A percentile compares a stretch with the other conserved stretches of the same genome.
Conservation (phyloP, 768 basidiomycete species). For the Xerocomellus dryophilus region DNA sequence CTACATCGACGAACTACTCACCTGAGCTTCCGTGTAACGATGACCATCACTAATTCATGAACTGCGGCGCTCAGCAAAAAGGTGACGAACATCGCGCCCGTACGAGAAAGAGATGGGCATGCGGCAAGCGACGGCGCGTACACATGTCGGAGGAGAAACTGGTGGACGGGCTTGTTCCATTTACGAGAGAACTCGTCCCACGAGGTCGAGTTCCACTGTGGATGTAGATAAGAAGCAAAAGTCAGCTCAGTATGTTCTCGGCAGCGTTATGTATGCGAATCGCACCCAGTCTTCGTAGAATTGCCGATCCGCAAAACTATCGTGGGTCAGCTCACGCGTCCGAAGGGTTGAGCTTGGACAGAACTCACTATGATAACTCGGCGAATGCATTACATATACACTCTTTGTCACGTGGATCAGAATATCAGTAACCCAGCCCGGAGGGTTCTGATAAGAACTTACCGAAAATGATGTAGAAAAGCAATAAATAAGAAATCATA, state of each 20-base stretch:
- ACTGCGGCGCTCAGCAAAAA: slow-evolving; percentile 87
- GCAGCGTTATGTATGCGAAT: not conserved
- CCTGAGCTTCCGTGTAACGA: slow-evolving; percentile 92
- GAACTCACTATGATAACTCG: slow-evolving; percentile 77
- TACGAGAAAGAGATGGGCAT: slow-evolving; percentile 65
- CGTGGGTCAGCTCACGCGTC: not conserved
- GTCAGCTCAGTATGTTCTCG: not conserved
- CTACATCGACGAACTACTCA: slow-evolving; percentile 31
- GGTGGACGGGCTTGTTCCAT: slow-evolving; percentile 97
- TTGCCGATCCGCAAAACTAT: slow-evolving; percentile 91
- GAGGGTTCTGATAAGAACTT: slow-evolving; percentile 1
- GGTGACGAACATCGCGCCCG: slow-evolving; percentile 86
- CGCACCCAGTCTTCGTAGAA: slow-evolving; percentile 96
- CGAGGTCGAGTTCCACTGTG: slow-evolving; percentile 93
- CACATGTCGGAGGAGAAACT: slow-evolving; percentile 91
- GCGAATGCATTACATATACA: slow-evolving; percentile 97
- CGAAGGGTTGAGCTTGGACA: not conserved
- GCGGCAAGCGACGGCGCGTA: slow-evolving; percentile 84
- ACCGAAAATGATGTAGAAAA: slow-evolving; percentile 88
- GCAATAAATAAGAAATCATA: slow-evolving; percentile 85
- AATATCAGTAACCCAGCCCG: slow-evolving; percentile 1
- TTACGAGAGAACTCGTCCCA: slow-evolving; percentile 98
- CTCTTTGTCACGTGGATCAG: slow-evolving; percentile 43
- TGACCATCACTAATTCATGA: slow-evolving; percentile 95
- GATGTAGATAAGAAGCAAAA: not conserved